These are phyloP conservation scores for Viridothelium virens DNA, from an alignment of 495 filamentous ascomycete genomes.

Conservation along the genomic window DNA sequence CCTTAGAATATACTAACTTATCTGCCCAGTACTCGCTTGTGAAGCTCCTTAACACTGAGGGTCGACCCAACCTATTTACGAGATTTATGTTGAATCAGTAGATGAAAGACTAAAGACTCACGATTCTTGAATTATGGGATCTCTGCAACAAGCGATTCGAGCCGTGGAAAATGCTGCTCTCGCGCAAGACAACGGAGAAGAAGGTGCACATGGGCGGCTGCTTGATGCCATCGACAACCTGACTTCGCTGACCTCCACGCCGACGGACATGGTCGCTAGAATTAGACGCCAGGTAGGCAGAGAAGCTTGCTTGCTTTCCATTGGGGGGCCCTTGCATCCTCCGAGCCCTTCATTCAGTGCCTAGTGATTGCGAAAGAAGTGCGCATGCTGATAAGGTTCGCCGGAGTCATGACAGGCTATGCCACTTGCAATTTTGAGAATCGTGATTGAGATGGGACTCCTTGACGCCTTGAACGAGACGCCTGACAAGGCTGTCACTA, in stretches of 20 bases:
- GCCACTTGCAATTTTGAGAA: constrained; percentile 4
- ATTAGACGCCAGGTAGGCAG: background rate
- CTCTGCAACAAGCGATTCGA: background rate
- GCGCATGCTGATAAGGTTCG: background rate
- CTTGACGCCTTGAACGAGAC: constrained; percentile 2
- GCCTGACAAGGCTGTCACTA: background rate
- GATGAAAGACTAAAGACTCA: background rate
- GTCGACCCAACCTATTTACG: background rate
- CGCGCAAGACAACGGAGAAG: constrained; percentile 12
- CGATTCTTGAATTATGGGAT: background rate
- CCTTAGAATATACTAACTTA: no score
- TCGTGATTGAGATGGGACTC: constrained; percentile 16
- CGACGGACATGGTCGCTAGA: background rate
- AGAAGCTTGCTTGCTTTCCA: background rate
- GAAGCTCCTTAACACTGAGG: background rate
- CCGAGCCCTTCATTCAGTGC: background rate
- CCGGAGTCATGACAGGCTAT: background rate
- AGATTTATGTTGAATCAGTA: background rate
- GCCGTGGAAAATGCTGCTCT: constrained; percentile 4
- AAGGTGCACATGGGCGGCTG: constrained; percentile 9
- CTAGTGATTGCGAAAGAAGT: background rate
- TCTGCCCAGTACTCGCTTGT: no score
- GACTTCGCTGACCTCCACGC: background rate
- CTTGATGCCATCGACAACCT: constrained; percentile 6
- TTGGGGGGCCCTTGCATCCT: background rate